A percentile compares a stretch with the other conserved stretches of the same genome.
Evolutionary conservation across 345 rosid genomes (phyloP).

Genomic region (Eucalyptus sp.): DNA sequence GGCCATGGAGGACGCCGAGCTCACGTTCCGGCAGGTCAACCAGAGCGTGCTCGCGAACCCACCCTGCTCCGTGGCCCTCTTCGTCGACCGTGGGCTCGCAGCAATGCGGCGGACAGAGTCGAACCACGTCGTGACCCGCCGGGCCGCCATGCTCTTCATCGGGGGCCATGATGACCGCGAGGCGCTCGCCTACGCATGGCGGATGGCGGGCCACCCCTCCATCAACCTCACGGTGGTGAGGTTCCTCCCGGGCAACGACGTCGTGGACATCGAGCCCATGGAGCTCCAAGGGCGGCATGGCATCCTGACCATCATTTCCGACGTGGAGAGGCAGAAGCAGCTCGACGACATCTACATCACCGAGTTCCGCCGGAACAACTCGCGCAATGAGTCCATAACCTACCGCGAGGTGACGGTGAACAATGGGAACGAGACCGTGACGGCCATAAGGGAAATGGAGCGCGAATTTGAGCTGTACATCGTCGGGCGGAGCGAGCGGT

Average conservation of each 20-base stretch:
- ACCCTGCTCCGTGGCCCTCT: slow-evolving; percentile 17
- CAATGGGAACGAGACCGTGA: slow-evolving; percentile 12
- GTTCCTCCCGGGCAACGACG: slow-evolving; percentile 1
- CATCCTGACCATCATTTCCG: background rate
- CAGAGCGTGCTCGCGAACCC: slow-evolving; percentile 4
- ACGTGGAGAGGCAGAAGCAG: background rate
- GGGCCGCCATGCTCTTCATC: slow-evolving; percentile 11
- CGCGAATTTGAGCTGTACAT: slow-evolving; percentile 4
- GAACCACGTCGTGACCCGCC: background rate
- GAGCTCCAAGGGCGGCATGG: background rate
- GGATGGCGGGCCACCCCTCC: slow-evolving; percentile 10
- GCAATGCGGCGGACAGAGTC: background rate
- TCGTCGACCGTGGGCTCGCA: slow-evolving; percentile 13
- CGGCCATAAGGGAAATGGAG: background rate
- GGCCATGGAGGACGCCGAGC: slow-evolving; percentile 1
- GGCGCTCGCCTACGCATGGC: slow-evolving; percentile 16
- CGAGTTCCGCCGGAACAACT: slow-evolving; percentile 14
- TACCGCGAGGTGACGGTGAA: slow-evolving; percentile 13
- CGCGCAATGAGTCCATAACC: background rate
- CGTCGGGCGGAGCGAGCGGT: slow-evolving; percentile 19
- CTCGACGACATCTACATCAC: slow-evolving; percentile 8
- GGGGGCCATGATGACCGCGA: slow-evolving; percentile 37
- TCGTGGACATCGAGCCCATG: background rate
- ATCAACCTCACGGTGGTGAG: slow-evolving; percentile 6
- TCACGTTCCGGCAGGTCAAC: slow-evolving; percentile 6